Conservation (phyloP, 331 rosid species). For the Rhamnella rubrinervis region DNA sequence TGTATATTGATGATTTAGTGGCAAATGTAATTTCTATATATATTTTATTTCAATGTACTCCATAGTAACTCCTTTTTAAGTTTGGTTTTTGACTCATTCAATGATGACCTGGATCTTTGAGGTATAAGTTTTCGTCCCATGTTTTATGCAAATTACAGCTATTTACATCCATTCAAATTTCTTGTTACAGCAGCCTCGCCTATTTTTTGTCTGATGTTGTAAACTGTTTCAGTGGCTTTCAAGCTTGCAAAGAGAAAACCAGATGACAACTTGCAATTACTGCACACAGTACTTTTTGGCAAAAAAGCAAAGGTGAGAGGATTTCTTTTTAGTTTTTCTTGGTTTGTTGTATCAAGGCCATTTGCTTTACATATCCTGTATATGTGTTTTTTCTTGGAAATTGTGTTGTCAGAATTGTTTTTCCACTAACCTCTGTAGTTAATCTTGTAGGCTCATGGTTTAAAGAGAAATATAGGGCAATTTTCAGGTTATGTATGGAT, state of each 20-base stretch:
- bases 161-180: conserved; percentile 18
- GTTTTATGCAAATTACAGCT: neutral
- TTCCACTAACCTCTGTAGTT: neutral
- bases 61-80: neutral
- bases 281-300: conserved; percentile 80
- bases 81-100: neutral
- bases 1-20: neutral
- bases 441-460: conserved; percentile 52
- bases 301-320: conserved; percentile 75
- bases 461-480: conserved; percentile 83
- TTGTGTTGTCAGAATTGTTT: neutral
- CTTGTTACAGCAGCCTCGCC: conserved; percentile 21
- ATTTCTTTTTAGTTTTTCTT: neutral
- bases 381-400: neutral
- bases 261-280: conserved; percentile 80
- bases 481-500: conserved; percentile 95
- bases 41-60: neutral
- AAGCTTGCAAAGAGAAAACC: conserved; percentile 92
- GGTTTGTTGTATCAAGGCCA: neutral
- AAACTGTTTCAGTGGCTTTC: conserved; percentile 82
- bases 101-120: neutral
- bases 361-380: neutral
- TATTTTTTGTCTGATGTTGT: conserved; percentile 30
- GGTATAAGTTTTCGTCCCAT: neutral
- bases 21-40: neutral